phyloP scores from a whole-genome alignment of 106 monocot genomes.

The Phalaenopsis equestris region DNA sequence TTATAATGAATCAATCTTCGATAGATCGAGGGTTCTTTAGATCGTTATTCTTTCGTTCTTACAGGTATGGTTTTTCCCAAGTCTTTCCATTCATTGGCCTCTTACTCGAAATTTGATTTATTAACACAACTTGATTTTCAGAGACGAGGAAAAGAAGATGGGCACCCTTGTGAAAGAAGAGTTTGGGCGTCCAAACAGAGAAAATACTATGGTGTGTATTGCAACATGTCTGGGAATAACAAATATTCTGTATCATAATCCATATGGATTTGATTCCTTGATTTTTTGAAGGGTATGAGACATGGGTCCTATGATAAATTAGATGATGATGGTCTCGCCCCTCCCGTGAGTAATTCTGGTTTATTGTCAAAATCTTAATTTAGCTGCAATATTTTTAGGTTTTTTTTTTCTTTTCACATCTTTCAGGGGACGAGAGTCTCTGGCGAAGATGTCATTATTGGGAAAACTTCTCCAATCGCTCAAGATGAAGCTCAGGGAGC shows the following conservation, averaged over 20 bases:
- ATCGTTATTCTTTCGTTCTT: conserved; percentile 95
- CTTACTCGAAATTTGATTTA: background rate
- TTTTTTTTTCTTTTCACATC: conserved; percentile 4
- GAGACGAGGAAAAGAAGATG: conserved; percentile 99
- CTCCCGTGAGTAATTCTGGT: conserved; percentile 60
- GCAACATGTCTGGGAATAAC: background rate
- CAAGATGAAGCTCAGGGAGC: conserved; percentile 95
- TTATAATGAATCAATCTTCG: conserved; percentile 99
- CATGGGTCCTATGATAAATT: conserved; percentile 98
- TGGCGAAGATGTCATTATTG: conserved; percentile 98
- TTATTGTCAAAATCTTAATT: background rate
- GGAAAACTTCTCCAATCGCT: conserved; percentile 91
- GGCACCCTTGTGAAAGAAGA: conserved; percentile 98
- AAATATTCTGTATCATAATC: background rate
- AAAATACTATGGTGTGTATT: conserved; percentile 82
- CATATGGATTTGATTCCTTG: background rate
- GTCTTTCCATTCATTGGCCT: background rate
- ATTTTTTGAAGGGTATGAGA: conserved; percentile 66
- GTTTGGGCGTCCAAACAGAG: conserved; percentile 93
- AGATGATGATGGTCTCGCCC: conserved; percentile 99
- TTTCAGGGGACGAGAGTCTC: conserved; percentile 92
- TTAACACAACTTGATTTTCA: conserved; percentile 9
- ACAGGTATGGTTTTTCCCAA: conserved; percentile 50
- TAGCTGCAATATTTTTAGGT: background rate
- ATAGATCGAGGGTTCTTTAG: conserved; percentile 98